Base-by-base conservation (phyloP, 1,284 basidiomycete species). In the Ceratorhiza oryzae-sativae region DNA sequence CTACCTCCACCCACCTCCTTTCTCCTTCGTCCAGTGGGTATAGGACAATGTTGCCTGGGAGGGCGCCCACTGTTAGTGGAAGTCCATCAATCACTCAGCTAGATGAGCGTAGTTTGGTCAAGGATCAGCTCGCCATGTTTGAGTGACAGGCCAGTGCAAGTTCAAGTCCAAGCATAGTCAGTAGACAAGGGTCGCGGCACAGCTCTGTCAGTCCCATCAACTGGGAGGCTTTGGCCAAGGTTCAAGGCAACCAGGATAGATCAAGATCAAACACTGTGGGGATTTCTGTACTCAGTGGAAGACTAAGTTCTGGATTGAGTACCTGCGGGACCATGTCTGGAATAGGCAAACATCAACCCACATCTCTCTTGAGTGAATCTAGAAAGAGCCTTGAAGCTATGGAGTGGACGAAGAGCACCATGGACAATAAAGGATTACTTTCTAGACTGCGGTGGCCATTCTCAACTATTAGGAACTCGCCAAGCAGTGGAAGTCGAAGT, bases 151-250 rank as follows among this genome's bases (percentile, higher is more conserved):
- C 62, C 6, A 68, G 51, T 27, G 8, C 36, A 15, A 68, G 51
- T 36, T 20, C 65, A n/a, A 53, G 48, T 36, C 32, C 32, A 18
- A 49, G 48, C 20, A 25, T n/a, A 25, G n/a, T 23, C 15, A 46
- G 41, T 18, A 27, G 1, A 12, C 8, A 42, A n/a, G n/a, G 60
- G 12, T 51, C 32, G 1, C 15, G 36, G 51, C 34, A 18, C 1
- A 49, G 39, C 15, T 42, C 65, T 9, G 39, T 56, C 3, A 39
- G 58, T 2, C 36, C 39, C 12, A 42, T 59, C 10, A 68, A 68
- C 20, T 68, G 65, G 65, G 65, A 68, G n/a, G 65, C 53, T n/a
- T 56, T 68, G 46, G 15, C 34, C 39, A 39, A 55, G 51, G 65
- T 68, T 3, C 25, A 51, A 32, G 51, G 39, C 25, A 18, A 23